Percentiles rank a stretch among this genome's conserved stretches.
These are phyloP conservation scores for Dillenia turbinata DNA, from an alignment of 164 flowering plant species.

Conservation along the genomic window DNA sequence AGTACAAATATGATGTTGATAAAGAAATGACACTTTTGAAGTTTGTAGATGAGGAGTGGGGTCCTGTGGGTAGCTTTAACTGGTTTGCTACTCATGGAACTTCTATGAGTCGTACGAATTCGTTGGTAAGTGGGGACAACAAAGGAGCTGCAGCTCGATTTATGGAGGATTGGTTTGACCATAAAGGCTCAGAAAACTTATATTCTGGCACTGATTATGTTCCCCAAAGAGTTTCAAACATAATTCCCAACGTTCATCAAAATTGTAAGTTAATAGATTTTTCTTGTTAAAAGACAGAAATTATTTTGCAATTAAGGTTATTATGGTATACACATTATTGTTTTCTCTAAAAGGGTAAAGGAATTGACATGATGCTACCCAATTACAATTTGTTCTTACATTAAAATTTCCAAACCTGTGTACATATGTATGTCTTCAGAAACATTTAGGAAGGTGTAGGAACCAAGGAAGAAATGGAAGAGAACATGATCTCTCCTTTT, in stretches of 20 bases:
- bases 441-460: too few relatives aligned
- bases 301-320: background rate
- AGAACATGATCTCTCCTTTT: too few relatives aligned
- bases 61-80: conserved; percentile 95
- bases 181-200: conserved; percentile 26
- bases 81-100: conserved; percentile 99
- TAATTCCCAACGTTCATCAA: conserved; percentile 37
- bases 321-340: background rate
- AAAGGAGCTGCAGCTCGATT: conserved; percentile 98
- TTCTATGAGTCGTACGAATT: conserved; percentile 96
- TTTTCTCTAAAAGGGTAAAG: too few relatives aligned
- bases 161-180: conserved; percentile 97
- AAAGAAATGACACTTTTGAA: conserved; percentile 97
- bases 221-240: conserved; percentile 75
- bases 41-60: conserved; percentile 94
- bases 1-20: conserved; percentile 89
- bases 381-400: too few relatives aligned
- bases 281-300: background rate
- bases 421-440: too few relatives aligned
- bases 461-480: too few relatives aligned
- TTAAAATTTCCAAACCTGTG: too few relatives aligned
- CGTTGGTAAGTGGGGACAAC: conserved; percentile 96
- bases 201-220: conserved; percentile 18
- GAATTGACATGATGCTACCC: too few relatives aligned
- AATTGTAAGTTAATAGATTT: conserved; percentile 43